These are phyloP conservation scores for Candida sanyaensis DNA, from an alignment of 1,139 yeast species.

Conservation along the genomic window DNA sequence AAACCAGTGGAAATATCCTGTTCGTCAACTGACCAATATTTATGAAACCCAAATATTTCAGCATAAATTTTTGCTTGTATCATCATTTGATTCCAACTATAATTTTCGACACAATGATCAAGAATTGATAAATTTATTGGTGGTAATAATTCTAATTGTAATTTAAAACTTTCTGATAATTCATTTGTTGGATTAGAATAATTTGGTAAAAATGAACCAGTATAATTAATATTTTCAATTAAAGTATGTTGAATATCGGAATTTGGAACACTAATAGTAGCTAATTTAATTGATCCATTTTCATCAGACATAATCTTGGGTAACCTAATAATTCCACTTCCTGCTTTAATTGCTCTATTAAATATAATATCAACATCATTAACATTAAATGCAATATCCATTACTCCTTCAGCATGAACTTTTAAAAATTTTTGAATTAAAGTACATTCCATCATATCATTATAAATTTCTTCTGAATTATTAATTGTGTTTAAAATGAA, in stretches of 20 bases:
- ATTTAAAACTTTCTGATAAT: constrained; percentile 8
- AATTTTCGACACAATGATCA: constrained; percentile 84
- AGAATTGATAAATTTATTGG: constrained; percentile 41
- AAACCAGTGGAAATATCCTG: constrained; percentile 65
- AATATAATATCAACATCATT: constrained; percentile 47
- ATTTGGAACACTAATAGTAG: constrained; percentile 59
- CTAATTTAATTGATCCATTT: constrained; percentile 52
- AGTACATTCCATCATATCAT: constrained; percentile 28
- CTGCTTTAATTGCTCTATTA: constrained; percentile 48
- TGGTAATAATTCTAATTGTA: constrained; percentile 25
- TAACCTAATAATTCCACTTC: constrained; percentile 49
- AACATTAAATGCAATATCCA: constrained; percentile 68
- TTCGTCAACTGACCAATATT: constrained; percentile 86
- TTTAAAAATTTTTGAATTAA: constrained; percentile 43
- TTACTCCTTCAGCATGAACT: constrained; percentile 77
- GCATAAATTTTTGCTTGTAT: constrained; percentile 60
- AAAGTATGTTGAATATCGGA: constrained; percentile 71
- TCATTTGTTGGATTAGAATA: constrained; percentile 25
- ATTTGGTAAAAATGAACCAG: constrained; percentile 61
- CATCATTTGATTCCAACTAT: constrained; percentile 68
- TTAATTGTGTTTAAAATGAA: constrained; percentile 18
- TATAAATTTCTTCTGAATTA: constrained; percentile 19
- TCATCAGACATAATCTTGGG: constrained; percentile 48
- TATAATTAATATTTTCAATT: constrained; percentile 48
- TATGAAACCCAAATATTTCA: constrained; percentile 66